These are phyloP conservation scores for Fusarium multiceps DNA, from an alignment of 2,329 filamentous ascomycete species.

Conservation along the genomic window DNA sequence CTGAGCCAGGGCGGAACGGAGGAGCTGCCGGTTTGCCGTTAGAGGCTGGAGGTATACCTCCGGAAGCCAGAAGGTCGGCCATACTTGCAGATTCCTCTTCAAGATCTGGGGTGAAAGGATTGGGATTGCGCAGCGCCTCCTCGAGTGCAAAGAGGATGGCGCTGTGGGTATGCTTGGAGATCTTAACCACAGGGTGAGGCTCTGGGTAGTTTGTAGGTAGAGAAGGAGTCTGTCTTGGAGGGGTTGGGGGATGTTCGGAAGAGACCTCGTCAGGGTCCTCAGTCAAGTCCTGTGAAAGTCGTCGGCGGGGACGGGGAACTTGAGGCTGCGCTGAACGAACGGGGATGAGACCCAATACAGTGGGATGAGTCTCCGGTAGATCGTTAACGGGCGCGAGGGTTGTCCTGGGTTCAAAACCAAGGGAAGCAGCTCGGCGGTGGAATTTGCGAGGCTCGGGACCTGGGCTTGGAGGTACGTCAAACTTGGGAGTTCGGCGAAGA, in stretches of 20 bases:
- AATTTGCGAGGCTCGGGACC: conserved; percentile 53
- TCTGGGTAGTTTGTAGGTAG: conserved; percentile 50
- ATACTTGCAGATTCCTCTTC: conserved; percentile 92
- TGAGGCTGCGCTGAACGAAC: conserved; percentile 56
- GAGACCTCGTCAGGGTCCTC: conserved; percentile 58
- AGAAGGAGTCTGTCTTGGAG: conserved; percentile 44
- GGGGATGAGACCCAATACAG: conserved; percentile 45
- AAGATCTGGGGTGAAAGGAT: conserved; percentile 84
- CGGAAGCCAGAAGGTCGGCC: conserved; percentile 78
- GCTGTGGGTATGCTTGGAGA: conserved; percentile 86
- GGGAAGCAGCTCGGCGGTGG: conserved; percentile 60
- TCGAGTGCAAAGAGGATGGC: conserved; percentile 94
- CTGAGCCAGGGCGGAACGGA: conserved; percentile 58
- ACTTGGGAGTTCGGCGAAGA: conserved; percentile 65
- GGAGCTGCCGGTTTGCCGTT: conserved; percentile 65
- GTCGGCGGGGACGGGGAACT: conserved; percentile 46
- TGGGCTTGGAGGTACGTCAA: conserved; percentile 58
- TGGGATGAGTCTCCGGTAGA: conserved; percentile 42
- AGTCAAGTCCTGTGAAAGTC: conserved; percentile 62
- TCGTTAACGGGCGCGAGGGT: conserved; percentile 40
- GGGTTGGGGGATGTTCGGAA: conserved; percentile 47
- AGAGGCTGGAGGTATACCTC: conserved; percentile 64
- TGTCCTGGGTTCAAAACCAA: conserved; percentile 60
- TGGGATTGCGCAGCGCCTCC: conserved; percentile 85
- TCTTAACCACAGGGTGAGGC: conserved; percentile 65